Conservation (phyloP, 73 alveolate genomes). For the Tetrahymena malaccensis region DNA sequence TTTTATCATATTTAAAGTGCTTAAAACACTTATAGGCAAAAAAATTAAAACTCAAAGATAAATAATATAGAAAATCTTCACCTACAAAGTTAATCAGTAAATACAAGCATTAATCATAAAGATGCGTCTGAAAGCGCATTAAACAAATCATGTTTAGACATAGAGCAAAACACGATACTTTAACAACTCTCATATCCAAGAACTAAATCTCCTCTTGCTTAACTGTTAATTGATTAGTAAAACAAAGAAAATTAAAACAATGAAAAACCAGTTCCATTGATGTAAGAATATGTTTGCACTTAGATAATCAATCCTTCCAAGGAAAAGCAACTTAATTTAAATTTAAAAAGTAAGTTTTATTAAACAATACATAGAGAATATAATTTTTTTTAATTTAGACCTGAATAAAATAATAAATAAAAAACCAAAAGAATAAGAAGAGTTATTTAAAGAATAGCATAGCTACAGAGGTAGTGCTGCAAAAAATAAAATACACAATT, state of each 20-base stretch:
- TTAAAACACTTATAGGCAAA: background rate
- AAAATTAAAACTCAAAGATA: background rate
- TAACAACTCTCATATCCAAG: background rate
- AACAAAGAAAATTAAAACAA: background rate
- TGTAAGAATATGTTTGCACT: background rate
- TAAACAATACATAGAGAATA: background rate
- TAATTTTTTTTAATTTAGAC: background rate
- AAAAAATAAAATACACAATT: background rate
- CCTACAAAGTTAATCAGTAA: background rate
- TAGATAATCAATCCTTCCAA: background rate
- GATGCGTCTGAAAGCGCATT: background rate
- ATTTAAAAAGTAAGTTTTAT: background rate
- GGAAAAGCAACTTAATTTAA: background rate
- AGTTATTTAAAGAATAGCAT: background rate
- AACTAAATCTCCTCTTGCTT: background rate
- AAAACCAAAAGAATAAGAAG: background rate
- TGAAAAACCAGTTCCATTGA: background rate
- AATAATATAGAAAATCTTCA: background rate
- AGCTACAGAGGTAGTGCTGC: background rate
- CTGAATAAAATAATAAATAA: background rate
- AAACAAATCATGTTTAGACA: background rate
- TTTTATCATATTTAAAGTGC: background rate
- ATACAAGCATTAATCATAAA: background rate
- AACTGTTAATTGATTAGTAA: background rate
- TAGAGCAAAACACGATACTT: background rate